Conservation (phyloP, 192 early-diverging fungal genomes). For the Rhizoclosmatium sp. region DNA sequence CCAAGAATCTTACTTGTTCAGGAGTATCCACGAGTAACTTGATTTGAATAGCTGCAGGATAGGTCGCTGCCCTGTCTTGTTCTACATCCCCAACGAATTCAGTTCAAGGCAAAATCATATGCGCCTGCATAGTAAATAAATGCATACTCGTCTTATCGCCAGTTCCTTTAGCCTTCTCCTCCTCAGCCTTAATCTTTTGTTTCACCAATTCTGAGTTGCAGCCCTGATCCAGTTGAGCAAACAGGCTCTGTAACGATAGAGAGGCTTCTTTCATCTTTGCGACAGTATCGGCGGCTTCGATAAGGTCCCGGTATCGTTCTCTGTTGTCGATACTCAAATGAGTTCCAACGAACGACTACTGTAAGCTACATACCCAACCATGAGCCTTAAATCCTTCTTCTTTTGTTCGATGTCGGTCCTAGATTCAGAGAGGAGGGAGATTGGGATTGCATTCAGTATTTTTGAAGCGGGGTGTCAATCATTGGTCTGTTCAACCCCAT, state of each 20-base stretch:
- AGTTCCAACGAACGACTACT: neutral
- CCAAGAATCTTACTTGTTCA: constrained; percentile 77
- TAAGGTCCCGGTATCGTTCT: constrained; percentile 85
- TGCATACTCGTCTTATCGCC: neutral
- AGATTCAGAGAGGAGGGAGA: neutral
- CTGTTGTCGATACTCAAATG: constrained; percentile 45
- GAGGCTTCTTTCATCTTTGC: constrained; percentile 72
- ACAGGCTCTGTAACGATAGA: constrained; percentile 57
- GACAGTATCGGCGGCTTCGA: constrained; percentile 84
- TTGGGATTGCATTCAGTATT: neutral
- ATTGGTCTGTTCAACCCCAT: too few species aligned
- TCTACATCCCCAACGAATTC: too few species aligned
- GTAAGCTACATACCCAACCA: constrained; percentile 78
- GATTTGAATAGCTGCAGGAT: constrained; percentile 76
- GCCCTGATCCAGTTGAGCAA: constrained; percentile 63
- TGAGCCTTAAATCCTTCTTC: constrained; percentile 80
- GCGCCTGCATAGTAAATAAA: too few species aligned
- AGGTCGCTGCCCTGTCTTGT: neutral
- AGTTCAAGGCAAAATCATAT: too few species aligned
- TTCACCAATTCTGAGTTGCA: constrained; percentile 67
- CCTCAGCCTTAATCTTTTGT: constrained; percentile 47
- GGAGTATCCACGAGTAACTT: constrained; percentile 86
- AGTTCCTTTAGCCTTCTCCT: constrained; percentile 1
- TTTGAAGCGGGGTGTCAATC: too few species aligned
- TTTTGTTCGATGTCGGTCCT: constrained; percentile 81